A percentile compares a stretch with the other conserved stretches of the same genome.
Conservation (phyloP, 2,329 filamentous ascomycete genomes). For the Clarireedia homoeocarpa region DNA sequence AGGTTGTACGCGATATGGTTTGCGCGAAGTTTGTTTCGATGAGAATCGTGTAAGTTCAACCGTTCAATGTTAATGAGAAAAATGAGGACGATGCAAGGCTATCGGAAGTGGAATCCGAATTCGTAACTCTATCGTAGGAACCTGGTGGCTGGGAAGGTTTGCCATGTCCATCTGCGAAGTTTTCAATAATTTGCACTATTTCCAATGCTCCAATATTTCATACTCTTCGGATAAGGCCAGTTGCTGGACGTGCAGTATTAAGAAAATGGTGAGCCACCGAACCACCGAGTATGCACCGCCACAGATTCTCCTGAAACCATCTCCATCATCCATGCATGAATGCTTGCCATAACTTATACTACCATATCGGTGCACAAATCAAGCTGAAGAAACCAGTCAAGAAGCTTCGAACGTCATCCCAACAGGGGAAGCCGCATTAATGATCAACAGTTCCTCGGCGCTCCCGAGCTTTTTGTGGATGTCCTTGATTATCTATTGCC, state of each 20-base stretch:
- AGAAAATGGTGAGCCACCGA: neutral
- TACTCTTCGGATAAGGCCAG: neutral
- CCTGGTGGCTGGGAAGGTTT: too few species aligned
- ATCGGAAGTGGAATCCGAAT: too few species aligned
- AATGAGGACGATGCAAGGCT: too few species aligned
- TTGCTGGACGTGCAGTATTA: neutral
- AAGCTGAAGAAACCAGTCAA: conserved; percentile 4
- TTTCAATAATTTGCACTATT: neutral
- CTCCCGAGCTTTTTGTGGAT: too few species aligned
- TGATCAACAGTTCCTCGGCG: neutral
- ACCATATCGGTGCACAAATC: conserved; percentile 1
- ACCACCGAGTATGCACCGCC: neutral
- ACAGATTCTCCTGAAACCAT: neutral
- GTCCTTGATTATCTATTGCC: too few species aligned
- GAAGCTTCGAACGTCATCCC: neutral
- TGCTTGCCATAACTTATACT: neutral
- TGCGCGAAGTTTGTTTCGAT: too few species aligned
- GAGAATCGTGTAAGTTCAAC: too few species aligned
- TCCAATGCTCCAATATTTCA: neutral
- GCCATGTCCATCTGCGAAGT: too few species aligned
- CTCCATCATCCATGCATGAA: too few species aligned
- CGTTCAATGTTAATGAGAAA: too few species aligned
- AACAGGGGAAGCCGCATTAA: neutral
- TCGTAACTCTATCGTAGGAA: too few species aligned
- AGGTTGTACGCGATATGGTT: too few species aligned